Evolutionary conservation across 768 basidiomycete genomes (phyloP).

Genomic region (Solioccasus polychromus): DNA sequence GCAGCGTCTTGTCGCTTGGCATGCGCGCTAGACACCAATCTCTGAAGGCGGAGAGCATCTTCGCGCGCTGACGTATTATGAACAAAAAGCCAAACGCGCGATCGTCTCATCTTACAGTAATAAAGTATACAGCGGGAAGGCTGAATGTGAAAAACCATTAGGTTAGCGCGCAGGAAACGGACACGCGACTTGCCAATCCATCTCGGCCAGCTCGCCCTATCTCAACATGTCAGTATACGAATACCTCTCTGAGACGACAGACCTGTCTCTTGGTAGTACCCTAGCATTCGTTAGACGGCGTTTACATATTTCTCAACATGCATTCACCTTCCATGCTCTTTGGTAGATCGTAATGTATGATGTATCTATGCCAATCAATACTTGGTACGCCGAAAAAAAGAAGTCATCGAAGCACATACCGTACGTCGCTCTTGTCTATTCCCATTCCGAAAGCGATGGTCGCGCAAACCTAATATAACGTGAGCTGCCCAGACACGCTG

Average conservation of each 20-base stretch:
- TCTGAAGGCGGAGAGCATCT: constrained; percentile 57
- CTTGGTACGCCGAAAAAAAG: not conserved
- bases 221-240: constrained; percentile 5
- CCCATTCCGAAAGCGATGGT: constrained; percentile 87
- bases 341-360: constrained; percentile 79
- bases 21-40: constrained; percentile 47
- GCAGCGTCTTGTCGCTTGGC: constrained; percentile 43
- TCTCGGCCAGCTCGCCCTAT: constrained; percentile 79
- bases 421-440: constrained; percentile 79
- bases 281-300: constrained; percentile 33
- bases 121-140: constrained; percentile 79
- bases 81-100: not conserved
- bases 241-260: constrained; percentile 9
- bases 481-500: not conserved
- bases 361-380: constrained; percentile 44
- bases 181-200: constrained; percentile 49
- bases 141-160: constrained; percentile 35
- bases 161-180: not conserved
- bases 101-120: constrained; percentile 53
- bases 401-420: constrained; percentile 34
- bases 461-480: constrained; percentile 55
- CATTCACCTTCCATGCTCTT: constrained; percentile 76
- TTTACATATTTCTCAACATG: not conserved
- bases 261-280: constrained; percentile 89
- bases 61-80: constrained; percentile 56